Evolutionary conservation across 139 green algal genomes (phyloP).

Genomic region (Tetraselmis striata): DNA sequence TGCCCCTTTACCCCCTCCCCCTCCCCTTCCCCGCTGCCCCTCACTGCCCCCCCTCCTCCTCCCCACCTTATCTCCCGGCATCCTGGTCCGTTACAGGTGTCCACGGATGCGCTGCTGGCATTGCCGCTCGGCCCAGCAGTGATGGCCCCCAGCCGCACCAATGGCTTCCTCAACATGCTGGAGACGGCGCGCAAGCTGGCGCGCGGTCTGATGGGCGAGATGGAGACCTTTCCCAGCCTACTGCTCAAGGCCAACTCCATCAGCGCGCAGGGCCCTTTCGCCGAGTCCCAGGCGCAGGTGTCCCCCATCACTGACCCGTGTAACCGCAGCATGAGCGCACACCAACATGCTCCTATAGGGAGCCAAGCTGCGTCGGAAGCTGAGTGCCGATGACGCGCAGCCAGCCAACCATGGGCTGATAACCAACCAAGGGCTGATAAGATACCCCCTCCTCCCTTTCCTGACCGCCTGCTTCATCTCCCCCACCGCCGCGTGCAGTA

Average conservation of each 20-base stretch:
- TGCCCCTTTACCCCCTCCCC: too few relatives aligned
- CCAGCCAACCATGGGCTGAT: too few relatives aligned
- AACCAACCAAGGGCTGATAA: too few relatives aligned
- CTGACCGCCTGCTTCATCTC: too few relatives aligned
- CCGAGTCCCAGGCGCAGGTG: constrained; percentile 63
- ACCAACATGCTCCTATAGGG: too few relatives aligned
- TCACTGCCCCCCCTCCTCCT: constrained; percentile 6
- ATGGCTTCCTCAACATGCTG: constrained; percentile 80
- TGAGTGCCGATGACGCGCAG: too few relatives aligned
- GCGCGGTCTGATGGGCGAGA: constrained; percentile 34
- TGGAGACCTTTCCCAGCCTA: constrained; percentile 83
- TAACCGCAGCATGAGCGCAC: background rate
- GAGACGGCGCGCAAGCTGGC: constrained; percentile 61
- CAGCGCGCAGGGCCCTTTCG: constrained; percentile 70
- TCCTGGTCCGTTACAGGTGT: constrained; percentile 20
- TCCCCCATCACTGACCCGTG: background rate
- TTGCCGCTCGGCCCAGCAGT: constrained; percentile 42
- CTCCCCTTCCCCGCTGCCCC: background rate
- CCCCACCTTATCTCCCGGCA: constrained; percentile 16
- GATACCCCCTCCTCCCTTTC: too few relatives aligned
- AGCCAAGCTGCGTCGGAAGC: too few relatives aligned
- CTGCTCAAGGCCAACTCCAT: constrained; percentile 45
- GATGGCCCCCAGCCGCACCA: constrained; percentile 56
- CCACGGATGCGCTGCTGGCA: constrained; percentile 16
- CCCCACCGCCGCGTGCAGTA: constrained; percentile 48